These are phyloP conservation scores for Lentinula novae-zelandiae DNA, from an alignment of 1,284 basidiomycete genomes.

Conservation along the genomic window DNA sequence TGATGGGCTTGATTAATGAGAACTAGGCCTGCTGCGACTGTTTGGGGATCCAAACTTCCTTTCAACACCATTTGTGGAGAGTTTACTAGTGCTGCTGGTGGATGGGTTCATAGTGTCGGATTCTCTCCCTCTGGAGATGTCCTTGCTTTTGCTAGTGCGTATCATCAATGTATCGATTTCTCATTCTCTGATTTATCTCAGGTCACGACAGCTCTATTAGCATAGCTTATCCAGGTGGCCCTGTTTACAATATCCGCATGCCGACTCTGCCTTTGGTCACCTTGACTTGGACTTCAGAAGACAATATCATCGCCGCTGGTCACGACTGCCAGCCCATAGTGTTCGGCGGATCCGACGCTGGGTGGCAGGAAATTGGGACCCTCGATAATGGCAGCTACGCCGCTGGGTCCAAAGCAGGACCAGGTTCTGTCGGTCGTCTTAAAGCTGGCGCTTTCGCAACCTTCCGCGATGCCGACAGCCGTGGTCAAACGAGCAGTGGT, in stretches of 20 bases:
- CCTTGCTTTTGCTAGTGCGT: conserved; percentile 84
- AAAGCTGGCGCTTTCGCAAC: conserved; percentile 95
- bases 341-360: conserved; percentile 67
- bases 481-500: conserved; percentile 59
- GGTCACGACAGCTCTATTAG: conserved; percentile 91
- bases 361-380: conserved; percentile 78
- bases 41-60: conserved; percentile 97
- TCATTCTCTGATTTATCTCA: conserved; percentile 24
- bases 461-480: conserved; percentile 90
- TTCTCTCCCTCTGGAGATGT: conserved; percentile 95
- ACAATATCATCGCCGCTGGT: conserved; percentile 84
- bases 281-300: conserved; percentile 82
- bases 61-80: conserved; percentile 99
- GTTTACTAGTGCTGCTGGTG: conserved; percentile 83
- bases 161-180: too few relatives aligned
- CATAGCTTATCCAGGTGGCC: conserved; percentile 82
- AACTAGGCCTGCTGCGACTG: conserved; percentile 77
- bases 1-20: not conserved
- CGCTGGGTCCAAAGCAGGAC: conserved; percentile 40
- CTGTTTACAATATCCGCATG: conserved; percentile 71
- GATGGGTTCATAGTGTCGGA: conserved; percentile 95
- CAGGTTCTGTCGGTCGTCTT: conserved; percentile 70
- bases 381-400: conserved; percentile 77
- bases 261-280: conserved; percentile 79
- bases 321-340: conserved; percentile 97